A percentile compares a stretch with the other conserved stretches of the same genome.
These are phyloP conservation scores for Wickerhamiella kurtzmanii DNA, from an alignment of 805 yeast species.

Conservation along the genomic window DNA sequence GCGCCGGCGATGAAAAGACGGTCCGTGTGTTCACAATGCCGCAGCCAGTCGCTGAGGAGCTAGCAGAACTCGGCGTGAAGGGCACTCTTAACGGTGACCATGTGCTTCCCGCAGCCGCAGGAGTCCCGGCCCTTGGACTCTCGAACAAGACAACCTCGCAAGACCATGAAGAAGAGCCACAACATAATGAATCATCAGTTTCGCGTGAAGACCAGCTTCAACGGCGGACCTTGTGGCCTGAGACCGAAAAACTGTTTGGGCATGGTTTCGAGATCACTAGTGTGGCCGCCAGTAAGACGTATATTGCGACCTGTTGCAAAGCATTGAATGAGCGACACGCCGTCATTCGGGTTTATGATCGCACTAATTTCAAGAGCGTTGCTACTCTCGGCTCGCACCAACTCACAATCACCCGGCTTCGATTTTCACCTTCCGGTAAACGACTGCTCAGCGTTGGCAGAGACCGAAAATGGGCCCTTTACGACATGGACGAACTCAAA, in stretches of 20 bases:
- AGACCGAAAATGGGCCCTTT: constrained; percentile 73
- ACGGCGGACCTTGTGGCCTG: constrained; percentile 89
- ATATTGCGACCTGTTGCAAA: constrained; percentile 81
- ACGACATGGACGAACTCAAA: constrained; percentile 33
- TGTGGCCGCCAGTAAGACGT: constrained; percentile 55
- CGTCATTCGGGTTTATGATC: constrained; percentile 61
- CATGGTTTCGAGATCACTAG: constrained; percentile 92
- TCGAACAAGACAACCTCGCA: constrained; percentile 59
- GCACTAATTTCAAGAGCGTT: constrained; percentile 43
- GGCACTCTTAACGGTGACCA: constrained; percentile 6
- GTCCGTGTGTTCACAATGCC: constrained; percentile 84
- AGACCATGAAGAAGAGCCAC: constrained; percentile 27
- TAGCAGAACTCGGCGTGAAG: constrained; percentile 28
- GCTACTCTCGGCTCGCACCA: constrained; percentile 44
- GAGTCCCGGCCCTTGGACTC: constrained; percentile 83
- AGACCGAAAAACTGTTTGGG: constrained; percentile 85
- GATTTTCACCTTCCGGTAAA: constrained; percentile 55
- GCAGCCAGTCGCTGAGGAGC: constrained; percentile 50
- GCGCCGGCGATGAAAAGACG: constrained; percentile 94
- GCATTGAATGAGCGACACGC: constrained; percentile 80
- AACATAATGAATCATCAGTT: constrained; percentile 33
- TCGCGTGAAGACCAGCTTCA: constrained; percentile 89
- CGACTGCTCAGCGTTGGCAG: constrained; percentile 69
- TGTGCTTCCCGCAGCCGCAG: constrained; percentile 65
- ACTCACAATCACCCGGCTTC: constrained; percentile 71